Conservation (phyloP, 1,139 yeast species). For the Pichia sp. region DNA sequence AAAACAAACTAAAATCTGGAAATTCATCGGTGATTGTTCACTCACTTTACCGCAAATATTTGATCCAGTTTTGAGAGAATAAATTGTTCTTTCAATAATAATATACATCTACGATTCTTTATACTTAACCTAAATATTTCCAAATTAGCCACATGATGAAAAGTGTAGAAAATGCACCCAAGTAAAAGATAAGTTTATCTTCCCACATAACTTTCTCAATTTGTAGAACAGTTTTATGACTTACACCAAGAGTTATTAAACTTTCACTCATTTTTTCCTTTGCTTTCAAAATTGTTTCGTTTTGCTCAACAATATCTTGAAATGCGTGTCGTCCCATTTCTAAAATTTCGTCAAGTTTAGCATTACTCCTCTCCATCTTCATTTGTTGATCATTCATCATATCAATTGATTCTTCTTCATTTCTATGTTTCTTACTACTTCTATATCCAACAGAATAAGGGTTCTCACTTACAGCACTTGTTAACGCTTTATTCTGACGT, state of each 20-base stretch:
- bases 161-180: conserved; percentile 58
- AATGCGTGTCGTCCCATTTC: conserved; percentile 85
- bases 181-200: conserved; percentile 84
- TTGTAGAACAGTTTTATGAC: conserved; percentile 73
- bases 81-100: neutral
- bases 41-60: conserved; percentile 59
- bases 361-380: conserved; percentile 62
- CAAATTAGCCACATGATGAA: conserved; percentile 64
- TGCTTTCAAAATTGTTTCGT: conserved; percentile 57
- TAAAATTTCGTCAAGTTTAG: conserved; percentile 79
- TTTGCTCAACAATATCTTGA: conserved; percentile 82
- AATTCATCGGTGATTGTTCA: conserved; percentile 77
- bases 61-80: conserved; percentile 35
- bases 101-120: conserved; percentile 6
- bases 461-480: conserved; percentile 45
- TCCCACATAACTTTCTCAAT: conserved; percentile 82
- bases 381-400: conserved; percentile 58
- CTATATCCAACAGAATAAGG: conserved; percentile 40
- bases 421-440: conserved; percentile 28
- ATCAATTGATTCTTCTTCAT: conserved; percentile 25
- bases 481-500: conserved; percentile 36
- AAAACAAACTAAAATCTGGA: conserved; percentile 43
- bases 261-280: conserved; percentile 62
- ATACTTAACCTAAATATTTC: conserved; percentile 59
- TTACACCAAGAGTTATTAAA: conserved; percentile 76